Evolutionary conservation across 371 early-diverging fungal genomes (phyloP).

Genomic region (Mortierella sp.): DNA sequence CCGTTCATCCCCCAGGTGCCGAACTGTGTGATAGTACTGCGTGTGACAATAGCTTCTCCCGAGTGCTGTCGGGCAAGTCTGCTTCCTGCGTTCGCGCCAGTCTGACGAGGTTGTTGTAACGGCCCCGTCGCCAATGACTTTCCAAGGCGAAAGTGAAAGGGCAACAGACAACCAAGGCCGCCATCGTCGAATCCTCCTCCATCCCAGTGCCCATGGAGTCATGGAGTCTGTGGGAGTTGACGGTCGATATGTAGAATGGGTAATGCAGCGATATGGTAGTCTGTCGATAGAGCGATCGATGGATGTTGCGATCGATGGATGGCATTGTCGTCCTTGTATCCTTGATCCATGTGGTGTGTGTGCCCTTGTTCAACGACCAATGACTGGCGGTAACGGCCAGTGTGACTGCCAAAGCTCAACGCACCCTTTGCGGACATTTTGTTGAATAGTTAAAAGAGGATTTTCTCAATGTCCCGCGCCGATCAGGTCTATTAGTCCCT

Average conservation of each 20-base stretch:
- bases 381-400: neutral
- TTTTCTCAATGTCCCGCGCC: constrained; percentile 24
- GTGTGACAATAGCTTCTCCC: neutral
- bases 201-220: neutral
- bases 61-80: neutral
- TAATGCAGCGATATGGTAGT: neutral
- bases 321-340: neutral
- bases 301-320: constrained; percentile 16
- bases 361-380: neutral
- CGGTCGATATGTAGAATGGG: neutral
- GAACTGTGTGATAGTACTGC: neutral
- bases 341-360: neutral
- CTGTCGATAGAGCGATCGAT: neutral
- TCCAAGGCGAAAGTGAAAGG: neutral
- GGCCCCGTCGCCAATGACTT: neutral
- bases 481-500: constrained; percentile 16
- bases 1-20: neutral
- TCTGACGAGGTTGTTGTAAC: neutral
- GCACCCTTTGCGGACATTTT: constrained; percentile 54
- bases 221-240: neutral
- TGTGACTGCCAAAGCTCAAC: constrained; percentile 37
- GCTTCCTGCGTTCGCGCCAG: neutral
- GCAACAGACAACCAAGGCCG: neutral
- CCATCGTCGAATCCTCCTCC: neutral
- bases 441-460: constrained; percentile 47